Evolutionary conservation across 2,329 filamentous ascomycete species (phyloP).

Genomic region (Alternaria atra): DNA sequence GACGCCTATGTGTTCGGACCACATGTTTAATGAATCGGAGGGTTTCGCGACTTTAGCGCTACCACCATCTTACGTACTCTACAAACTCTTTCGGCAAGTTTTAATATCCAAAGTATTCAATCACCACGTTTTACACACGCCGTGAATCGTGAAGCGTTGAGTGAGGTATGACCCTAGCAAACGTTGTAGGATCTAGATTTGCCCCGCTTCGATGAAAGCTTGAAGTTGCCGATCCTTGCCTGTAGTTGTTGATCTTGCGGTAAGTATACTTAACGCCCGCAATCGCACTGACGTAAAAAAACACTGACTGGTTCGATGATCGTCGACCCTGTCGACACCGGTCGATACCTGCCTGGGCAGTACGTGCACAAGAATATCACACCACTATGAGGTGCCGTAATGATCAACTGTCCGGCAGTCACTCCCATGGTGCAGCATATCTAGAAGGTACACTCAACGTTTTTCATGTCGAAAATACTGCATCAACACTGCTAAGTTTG

Average conservation of each 20-base stretch:
- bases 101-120: conserved; percentile 1
- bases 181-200: neutral
- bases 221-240: neutral
- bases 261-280: neutral
- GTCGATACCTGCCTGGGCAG: neutral
- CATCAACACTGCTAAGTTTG: neutral
- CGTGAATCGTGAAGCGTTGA: neutral
- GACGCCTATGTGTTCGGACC: conserved; percentile 7
- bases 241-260: neutral
- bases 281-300: neutral
- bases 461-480: neutral
- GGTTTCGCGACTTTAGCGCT: neutral
- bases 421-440: neutral
- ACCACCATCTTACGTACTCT: neutral
- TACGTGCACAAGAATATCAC: conserved; percentile 1
- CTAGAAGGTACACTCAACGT: neutral
- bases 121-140: neutral
- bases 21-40: neutral
- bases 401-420: neutral
- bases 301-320: neutral
- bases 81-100: neutral
- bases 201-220: conserved; percentile 1
- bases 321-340: too few species aligned
- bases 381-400: neutral
- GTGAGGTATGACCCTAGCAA: neutral